These are phyloP conservation scores for Nematocida minor DNA, from an alignment of 371 early-diverging fungal genomes.

Conservation along the genomic window DNA sequence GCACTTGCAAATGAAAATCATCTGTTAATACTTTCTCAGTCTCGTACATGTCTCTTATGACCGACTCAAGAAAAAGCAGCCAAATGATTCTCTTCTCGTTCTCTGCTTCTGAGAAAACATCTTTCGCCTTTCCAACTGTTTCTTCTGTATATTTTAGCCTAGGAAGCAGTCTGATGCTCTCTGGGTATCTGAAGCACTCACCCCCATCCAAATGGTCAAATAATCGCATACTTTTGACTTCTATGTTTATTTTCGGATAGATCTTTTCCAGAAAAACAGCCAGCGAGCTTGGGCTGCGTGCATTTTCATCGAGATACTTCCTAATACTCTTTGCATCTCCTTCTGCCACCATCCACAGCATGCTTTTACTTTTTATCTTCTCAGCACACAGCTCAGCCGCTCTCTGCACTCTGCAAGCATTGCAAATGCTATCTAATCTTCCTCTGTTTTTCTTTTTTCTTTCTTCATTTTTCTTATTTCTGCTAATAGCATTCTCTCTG, in stretches of 20 bases:
- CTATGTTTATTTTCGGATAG: background rate
- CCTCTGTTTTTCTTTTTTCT: background rate
- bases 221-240: background rate
- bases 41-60: background rate
- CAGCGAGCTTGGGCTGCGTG: background rate
- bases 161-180: background rate
- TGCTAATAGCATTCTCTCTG: background rate
- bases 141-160: background rate
- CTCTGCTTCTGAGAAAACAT: background rate
- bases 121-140: background rate
- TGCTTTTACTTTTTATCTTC: background rate
- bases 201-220: background rate
- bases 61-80: constrained; percentile 22
- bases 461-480: background rate
- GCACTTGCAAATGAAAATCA: background rate
- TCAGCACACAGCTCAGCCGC: background rate
- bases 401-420: background rate
- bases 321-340: background rate
- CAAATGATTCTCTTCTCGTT: background rate
- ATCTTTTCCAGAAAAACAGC: background rate
- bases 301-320: background rate
- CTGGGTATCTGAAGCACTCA: constrained; percentile 1
- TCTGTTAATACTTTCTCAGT: background rate
- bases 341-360: background rate
- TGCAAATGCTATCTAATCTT: background rate